Conservation (phyloP, 2,329 filamentous ascomycete species). For the Westerdykella ornata region DNA sequence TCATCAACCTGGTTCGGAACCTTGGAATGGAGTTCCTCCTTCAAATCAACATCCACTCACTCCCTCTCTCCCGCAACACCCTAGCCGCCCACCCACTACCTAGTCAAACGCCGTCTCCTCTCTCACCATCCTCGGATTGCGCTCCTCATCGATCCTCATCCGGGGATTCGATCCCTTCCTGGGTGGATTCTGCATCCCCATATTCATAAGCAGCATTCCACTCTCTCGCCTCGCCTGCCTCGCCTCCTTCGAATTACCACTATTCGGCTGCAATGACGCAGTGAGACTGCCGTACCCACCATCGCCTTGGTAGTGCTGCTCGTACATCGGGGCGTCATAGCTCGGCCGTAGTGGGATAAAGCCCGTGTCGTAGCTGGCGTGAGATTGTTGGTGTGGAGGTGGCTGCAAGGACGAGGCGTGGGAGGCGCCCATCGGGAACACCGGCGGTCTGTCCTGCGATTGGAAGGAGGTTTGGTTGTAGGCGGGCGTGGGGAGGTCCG, state of each 20-base stretch:
- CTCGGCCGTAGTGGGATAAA: slow-evolving; percentile 48
- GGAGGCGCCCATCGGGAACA: slow-evolving; percentile 14
- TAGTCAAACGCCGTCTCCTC: slow-evolving; percentile 32
- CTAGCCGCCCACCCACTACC: background rate
- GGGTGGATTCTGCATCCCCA: slow-evolving; percentile 24
- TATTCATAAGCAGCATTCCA: slow-evolving; percentile 37
- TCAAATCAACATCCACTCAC: too few relatives aligned
- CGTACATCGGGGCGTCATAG: slow-evolving; percentile 38
- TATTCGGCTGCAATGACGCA: slow-evolving; percentile 1
- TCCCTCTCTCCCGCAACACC: too few relatives aligned
- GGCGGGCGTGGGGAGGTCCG: slow-evolving; percentile 57
- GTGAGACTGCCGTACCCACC: slow-evolving; percentile 32
- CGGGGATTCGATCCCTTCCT: slow-evolving; percentile 32
- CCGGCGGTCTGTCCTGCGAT: slow-evolving; percentile 20
- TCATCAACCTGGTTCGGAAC: too few relatives aligned
- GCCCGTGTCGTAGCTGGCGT: slow-evolving; percentile 42
- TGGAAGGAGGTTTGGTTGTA: slow-evolving; percentile 53
- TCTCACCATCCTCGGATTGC: slow-evolving; percentile 20
- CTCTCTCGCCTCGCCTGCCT: slow-evolving; percentile 33
- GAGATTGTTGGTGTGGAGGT: slow-evolving; percentile 10
- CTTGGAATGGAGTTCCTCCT: too few relatives aligned
- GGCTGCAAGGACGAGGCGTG: slow-evolving; percentile 14
- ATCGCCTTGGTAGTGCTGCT: slow-evolving; percentile 22
- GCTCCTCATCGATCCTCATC: slow-evolving; percentile 12
- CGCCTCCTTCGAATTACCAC: slow-evolving; percentile 23